phyloP scores from a whole-genome alignment of 331 rosid genomes.

The Quercus tomentella region DNA sequence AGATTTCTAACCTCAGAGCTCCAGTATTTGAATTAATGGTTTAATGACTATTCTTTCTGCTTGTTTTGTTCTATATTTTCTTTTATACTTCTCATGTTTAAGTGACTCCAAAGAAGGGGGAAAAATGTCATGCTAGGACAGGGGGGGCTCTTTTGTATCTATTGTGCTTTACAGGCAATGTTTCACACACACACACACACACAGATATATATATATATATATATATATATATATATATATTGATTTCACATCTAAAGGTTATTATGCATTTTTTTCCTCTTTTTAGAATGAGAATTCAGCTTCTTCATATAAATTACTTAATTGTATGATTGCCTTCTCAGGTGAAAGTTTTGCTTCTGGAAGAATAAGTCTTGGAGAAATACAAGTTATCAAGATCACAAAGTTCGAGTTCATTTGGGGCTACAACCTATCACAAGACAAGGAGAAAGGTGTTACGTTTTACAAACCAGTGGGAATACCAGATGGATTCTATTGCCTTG shows the following conservation, averaged over 20 bases:
- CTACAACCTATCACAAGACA: slow-evolving; percentile 31
- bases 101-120: too few species aligned
- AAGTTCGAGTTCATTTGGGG: slow-evolving; percentile 62
- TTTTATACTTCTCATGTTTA: not conserved
- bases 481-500: slow-evolving; percentile 63
- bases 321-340: slow-evolving; percentile 24
- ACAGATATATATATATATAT: accelerated
- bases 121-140: too few species aligned
- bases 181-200: not conserved
- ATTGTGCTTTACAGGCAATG: not conserved
- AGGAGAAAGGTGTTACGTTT: slow-evolving; percentile 44
- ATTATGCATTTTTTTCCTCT: not conserved
- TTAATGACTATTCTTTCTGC: too few species aligned
- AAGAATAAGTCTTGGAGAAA: slow-evolving; percentile 60
- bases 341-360: slow-evolving; percentile 80
- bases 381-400: slow-evolving; percentile 58
- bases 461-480: slow-evolving; percentile 72
- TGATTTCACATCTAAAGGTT: not conserved
- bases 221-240: not conserved
- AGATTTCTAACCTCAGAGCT: not conserved
- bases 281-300: not conserved
- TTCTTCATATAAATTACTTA: slow-evolving; percentile 1
- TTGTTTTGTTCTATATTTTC: not conserved
- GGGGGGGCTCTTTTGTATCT: not conserved
- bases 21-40: not conserved